Percentiles rank a stretch among this genome's conserved stretches.
These are phyloP conservation scores for Penicillium cinerascens DNA, from an alignment of 495 filamentous ascomycete species.

Conservation along the genomic window DNA sequence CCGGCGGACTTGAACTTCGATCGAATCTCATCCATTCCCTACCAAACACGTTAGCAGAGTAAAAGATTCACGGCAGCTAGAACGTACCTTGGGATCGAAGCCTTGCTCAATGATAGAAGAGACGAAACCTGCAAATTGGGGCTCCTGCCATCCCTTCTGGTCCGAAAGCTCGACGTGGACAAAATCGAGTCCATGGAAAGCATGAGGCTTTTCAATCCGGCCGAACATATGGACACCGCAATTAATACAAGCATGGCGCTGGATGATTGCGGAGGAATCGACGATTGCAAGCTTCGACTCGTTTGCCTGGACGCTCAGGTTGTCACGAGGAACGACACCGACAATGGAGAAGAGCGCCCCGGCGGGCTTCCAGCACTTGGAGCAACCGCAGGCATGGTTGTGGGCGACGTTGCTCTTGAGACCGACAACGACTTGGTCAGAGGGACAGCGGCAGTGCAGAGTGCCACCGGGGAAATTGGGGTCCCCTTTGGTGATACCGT, in stretches of 20 bases:
- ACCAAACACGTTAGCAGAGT: not conserved
- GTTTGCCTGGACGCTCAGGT: slow-evolving; percentile 48
- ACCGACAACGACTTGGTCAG: slow-evolving; percentile 47
- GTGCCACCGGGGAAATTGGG: slow-evolving; percentile 49
- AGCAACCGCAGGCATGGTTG: slow-evolving; percentile 65
- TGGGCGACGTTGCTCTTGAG: slow-evolving; percentile 52
- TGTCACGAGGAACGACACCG: slow-evolving; percentile 47
- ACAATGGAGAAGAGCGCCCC: slow-evolving; percentile 58
- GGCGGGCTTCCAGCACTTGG: slow-evolving; percentile 60
- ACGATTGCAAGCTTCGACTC: slow-evolving; percentile 50
- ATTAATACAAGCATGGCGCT: slow-evolving; percentile 52
- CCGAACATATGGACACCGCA: slow-evolving; percentile 58
- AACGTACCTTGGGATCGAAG: slow-evolving; percentile 38
- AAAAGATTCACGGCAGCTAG: not conserved
- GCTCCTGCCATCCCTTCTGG: slow-evolving; percentile 57
- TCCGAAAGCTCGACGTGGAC: slow-evolving; percentile 57
- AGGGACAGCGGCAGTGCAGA: slow-evolving; percentile 52
- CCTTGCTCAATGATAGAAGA: slow-evolving; percentile 61
- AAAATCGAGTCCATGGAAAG: slow-evolving; percentile 61
- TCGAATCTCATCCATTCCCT: slow-evolving; percentile 47
- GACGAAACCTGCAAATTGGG: slow-evolving; percentile 60
- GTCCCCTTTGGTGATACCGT: slow-evolving; percentile 46
- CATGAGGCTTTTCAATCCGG: slow-evolving; percentile 56
- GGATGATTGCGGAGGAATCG: slow-evolving; percentile 51
- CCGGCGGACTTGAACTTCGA: slow-evolving; percentile 44